These are phyloP conservation scores for Pleurotus eryngii DNA, from an alignment of 768 basidiomycete species.

Conservation along the genomic window DNA sequence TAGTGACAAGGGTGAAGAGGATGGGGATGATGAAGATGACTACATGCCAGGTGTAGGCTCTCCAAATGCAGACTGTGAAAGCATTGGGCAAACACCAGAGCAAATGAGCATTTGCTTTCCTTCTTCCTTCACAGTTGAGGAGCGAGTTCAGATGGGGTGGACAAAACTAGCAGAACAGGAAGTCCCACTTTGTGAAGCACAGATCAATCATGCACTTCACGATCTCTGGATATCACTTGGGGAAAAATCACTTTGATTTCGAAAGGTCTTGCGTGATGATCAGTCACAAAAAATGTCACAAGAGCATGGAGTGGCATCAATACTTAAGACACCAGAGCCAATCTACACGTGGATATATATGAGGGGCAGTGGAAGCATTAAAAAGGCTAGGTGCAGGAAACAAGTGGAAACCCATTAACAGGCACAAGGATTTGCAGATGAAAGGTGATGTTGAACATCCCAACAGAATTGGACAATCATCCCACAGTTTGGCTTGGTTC, in stretches of 20 bases:
- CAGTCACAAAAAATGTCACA: background rate
- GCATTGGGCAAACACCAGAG: background rate
- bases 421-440: slow-evolving; percentile 1
- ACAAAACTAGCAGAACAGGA: slow-evolving; percentile 14
- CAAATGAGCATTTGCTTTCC: slow-evolving; percentile 6
- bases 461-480: slow-evolving; percentile 5
- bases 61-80: background rate
- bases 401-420: background rate
- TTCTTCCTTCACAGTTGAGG: slow-evolving; percentile 8
- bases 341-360: slow-evolving; percentile 1
- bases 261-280: background rate
- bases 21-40: background rate
- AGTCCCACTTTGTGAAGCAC: slow-evolving; percentile 13
- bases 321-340: background rate
- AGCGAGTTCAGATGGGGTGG: slow-evolving; percentile 8
- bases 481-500: slow-evolving; percentile 7
- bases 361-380: background rate
- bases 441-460: slow-evolving; percentile 1
- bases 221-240: slow-evolving; percentile 12
- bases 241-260: slow-evolving; percentile 2
- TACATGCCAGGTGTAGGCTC: background rate
- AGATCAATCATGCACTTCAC: slow-evolving; percentile 15
- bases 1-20: background rate
- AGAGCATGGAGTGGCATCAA: slow-evolving; percentile 1
- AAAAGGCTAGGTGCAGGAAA: background rate